Evolutionary conservation across 306 rosid species (phyloP).

Genomic region (Citrullus colocynthis): DNA sequence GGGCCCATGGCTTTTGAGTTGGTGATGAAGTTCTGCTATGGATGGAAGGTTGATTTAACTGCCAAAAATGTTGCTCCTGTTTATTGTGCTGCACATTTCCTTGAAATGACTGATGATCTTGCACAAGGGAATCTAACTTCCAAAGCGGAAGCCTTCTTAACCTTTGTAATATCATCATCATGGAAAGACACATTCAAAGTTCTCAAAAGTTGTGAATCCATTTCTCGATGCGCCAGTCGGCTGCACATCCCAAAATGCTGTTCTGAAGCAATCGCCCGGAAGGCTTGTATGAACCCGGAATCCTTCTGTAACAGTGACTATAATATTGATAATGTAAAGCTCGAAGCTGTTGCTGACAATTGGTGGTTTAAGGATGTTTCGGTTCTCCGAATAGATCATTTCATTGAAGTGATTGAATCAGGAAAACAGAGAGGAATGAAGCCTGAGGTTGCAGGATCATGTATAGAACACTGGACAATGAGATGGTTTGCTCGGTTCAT

Average conservation of each 20-base stretch:
- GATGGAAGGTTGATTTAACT: conserved; percentile 57
- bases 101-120: conserved; percentile 72
- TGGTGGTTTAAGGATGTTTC: conserved; percentile 80
- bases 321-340: conserved; percentile 7
- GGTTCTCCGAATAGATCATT: conserved; percentile 52
- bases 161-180: conserved; percentile 44
- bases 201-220: conserved; percentile 53
- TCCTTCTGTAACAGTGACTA: conserved; percentile 18
- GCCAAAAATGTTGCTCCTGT: conserved; percentile 42
- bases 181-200: conserved; percentile 68
- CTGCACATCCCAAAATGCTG: conserved; percentile 40
- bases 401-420: conserved; percentile 50
- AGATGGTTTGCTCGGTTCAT: conserved; percentile 41
- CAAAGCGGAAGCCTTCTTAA: conserved; percentile 51
- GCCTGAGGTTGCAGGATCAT: conserved; percentile 45
- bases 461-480: conserved; percentile 46
- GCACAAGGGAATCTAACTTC: conserved; percentile 54
- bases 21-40: conserved; percentile 68
- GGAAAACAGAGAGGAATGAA: conserved; percentile 37
- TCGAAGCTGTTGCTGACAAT: conserved; percentile 10
- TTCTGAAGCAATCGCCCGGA: conserved; percentile 59
- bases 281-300: conserved; percentile 33
- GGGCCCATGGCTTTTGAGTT: conserved; percentile 42
- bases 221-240: conserved; percentile 51
- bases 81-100: conserved; percentile 54